Evolutionary conservation across 129 eudicot genomes (phyloP), one percentile per base, ranked within the genome.

Genomic region (Flaveria robusta): DNA sequence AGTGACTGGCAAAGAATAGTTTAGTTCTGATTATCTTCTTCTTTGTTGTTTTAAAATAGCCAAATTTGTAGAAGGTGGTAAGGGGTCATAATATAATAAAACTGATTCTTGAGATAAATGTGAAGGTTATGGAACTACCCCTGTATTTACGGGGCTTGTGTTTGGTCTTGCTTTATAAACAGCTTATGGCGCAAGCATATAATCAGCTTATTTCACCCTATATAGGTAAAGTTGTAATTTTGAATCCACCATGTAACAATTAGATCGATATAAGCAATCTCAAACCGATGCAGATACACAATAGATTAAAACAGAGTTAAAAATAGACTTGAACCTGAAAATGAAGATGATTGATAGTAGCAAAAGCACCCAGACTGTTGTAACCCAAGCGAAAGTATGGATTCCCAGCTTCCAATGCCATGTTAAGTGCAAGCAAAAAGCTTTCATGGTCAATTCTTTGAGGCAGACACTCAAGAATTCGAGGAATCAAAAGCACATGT

Each of bases 291-390:
- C 69, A 54, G 46, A 9, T 52, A 34, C 51, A n/a, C 19, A 12
- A 41, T 19, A 18, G 18, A 73, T 19, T 23, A 69, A 18, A 68
- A 81, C 27, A 19, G 22, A 64, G 69, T 43, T 73, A 6, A 42
- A 56, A 42, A 62, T 15, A 54, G 51, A 62, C 41, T 62, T 27
- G 34, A 62, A 90, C 93, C 93, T 93, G 99, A 76, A 95, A 95
- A 79, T 95, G 99, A 70, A 95, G 97, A 80, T 95, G 99, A 72
- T 95, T 95, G 82, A 95, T 95, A 69, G 99, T 95, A 69, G 97
- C 99, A 83, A 95, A 95, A 68, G 99, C 99, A 82, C 99, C 99
- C 77, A 95, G 82, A 85, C 99, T 95, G 60, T 95, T 95, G 88
- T 95, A 95, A 60, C 99, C 99, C 77, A 95, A 42, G 19, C 99